phyloP scores from a whole-genome alignment of 1,139 yeast species.

The Suhomyces yuchorum region DNA sequence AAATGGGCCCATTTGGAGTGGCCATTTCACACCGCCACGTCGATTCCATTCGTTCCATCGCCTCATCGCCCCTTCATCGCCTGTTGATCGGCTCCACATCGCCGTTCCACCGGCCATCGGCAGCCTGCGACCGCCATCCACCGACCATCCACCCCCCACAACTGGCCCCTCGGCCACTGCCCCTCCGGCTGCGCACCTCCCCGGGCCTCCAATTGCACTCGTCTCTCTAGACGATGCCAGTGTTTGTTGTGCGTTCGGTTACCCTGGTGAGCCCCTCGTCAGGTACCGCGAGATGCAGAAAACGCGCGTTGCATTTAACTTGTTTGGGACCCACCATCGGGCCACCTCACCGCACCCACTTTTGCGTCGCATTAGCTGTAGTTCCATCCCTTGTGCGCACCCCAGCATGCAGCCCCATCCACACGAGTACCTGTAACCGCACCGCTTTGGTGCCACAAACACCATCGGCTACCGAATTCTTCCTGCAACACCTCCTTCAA shows the following conservation, averaged over 20 bases:
- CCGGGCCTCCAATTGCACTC: neutral
- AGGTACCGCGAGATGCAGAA: constrained; percentile 2
- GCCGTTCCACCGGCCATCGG: no score
- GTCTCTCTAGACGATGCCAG: neutral
- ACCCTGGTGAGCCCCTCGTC: neutral
- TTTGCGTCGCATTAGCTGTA: neutral
- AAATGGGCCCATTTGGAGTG: neutral
- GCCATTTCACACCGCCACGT: neutral
- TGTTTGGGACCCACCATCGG: neutral
- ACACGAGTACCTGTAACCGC: neutral
- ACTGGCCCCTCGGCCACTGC: no score
- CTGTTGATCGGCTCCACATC: no score
- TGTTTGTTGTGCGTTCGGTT: constrained; percentile 1
- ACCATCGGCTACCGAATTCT: neutral
- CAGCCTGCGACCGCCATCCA: no score
- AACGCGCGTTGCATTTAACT: constrained; percentile 1
- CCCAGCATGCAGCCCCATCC: neutral
- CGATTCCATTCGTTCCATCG: no score
- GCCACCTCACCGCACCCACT: neutral
- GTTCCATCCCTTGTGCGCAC: constrained; percentile 4
- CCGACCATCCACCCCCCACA: no score
- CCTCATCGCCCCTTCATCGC: no score
- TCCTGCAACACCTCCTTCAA: neutral
- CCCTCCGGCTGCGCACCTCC: no score
- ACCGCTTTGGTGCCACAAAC: neutral